These are phyloP conservation scores for Lactarius trivialis DNA, from an alignment of 768 basidiomycete species.

Conservation along the genomic window DNA sequence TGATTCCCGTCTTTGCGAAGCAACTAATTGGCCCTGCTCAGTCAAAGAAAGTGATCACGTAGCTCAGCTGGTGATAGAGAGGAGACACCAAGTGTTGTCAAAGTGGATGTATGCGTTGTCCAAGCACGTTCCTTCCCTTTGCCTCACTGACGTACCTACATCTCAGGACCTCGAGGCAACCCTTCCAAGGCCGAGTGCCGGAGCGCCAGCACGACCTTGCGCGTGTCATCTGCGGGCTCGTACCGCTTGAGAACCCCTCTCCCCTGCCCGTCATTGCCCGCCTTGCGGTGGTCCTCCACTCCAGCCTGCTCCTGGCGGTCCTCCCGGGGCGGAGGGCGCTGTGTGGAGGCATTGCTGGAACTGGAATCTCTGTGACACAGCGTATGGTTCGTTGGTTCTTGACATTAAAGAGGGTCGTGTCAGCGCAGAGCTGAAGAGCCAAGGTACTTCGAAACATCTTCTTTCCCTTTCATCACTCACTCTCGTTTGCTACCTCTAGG, in stretches of 20 bases:
- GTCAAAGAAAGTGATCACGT: constrained; percentile 93
- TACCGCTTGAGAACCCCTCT: constrained; percentile 36
- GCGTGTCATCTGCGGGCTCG: constrained; percentile 64
- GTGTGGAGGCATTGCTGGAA: constrained; percentile 99
- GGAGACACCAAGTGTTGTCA: constrained; percentile 76
- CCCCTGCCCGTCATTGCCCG: constrained; percentile 43
- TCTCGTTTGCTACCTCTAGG: constrained; percentile 38
- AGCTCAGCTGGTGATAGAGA: constrained; percentile 91
- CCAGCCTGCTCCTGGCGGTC: constrained; percentile 37
- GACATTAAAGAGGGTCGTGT: constrained; percentile 90
- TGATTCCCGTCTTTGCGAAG: background rate
- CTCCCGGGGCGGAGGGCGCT: constrained; percentile 69
- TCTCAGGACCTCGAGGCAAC: constrained; percentile 79
- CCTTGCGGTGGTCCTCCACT: constrained; percentile 74
- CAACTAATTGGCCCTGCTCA: constrained; percentile 28
- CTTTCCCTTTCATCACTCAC: background rate
- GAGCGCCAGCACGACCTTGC: constrained; percentile 79
- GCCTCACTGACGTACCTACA: constrained; percentile 9
- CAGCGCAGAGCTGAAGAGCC: constrained; percentile 86
- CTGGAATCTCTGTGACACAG: constrained; percentile 96
- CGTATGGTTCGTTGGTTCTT: constrained; percentile 81
- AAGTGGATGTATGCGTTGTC: constrained; percentile 63
- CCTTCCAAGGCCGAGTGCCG: constrained; percentile 50
- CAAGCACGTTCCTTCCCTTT: background rate
- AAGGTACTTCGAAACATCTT: constrained; percentile 49